Percentiles rank a stretch among this genome's conserved stretches.
Conservation (phyloP, 345 rosid species). For the Sisymbrium irio region DNA sequence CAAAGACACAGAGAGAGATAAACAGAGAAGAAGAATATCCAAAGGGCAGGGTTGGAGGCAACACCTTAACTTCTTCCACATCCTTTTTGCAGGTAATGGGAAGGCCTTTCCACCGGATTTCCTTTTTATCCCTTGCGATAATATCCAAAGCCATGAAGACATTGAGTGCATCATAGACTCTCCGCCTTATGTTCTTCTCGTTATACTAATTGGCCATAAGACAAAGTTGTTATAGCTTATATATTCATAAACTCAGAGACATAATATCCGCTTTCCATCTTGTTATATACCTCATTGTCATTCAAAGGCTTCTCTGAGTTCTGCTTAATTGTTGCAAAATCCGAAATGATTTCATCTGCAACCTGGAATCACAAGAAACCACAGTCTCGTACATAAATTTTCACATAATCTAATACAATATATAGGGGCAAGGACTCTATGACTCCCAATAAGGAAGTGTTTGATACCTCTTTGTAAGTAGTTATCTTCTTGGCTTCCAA, state of each 20-base stretch:
- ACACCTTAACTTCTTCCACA: conserved; percentile 44
- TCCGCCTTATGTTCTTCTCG: conserved; percentile 46
- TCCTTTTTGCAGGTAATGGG: conserved; percentile 35
- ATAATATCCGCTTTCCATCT: not conserved
- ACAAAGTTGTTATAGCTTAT: not conserved
- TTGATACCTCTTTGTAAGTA: conserved; percentile 50
- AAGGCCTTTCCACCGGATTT: conserved; percentile 50
- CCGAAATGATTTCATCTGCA: conserved; percentile 43
- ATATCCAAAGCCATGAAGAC: conserved; percentile 50
- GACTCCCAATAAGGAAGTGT: too few species aligned
- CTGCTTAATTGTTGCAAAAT: conserved; percentile 36
- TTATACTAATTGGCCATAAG: conserved; percentile 32
- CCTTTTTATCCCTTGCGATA: conserved; percentile 43
- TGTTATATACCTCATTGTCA: conserved; percentile 42
- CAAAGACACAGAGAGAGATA: conserved; percentile 1
- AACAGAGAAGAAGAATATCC: not conserved
- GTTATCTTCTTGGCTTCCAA: conserved; percentile 49
- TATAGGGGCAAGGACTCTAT: too few species aligned
- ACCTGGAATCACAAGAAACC: conserved; percentile 36
- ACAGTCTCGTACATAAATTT: conserved; percentile 3
- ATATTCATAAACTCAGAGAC: not conserved
- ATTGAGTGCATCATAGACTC: conserved; percentile 45
- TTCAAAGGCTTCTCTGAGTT: conserved; percentile 29
- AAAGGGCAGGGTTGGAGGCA: not conserved
- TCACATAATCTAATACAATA: too few species aligned